phyloP scores from a whole-genome alignment of 2,329 filamentous ascomycete species.

The Botrytis sinoallii region DNA sequence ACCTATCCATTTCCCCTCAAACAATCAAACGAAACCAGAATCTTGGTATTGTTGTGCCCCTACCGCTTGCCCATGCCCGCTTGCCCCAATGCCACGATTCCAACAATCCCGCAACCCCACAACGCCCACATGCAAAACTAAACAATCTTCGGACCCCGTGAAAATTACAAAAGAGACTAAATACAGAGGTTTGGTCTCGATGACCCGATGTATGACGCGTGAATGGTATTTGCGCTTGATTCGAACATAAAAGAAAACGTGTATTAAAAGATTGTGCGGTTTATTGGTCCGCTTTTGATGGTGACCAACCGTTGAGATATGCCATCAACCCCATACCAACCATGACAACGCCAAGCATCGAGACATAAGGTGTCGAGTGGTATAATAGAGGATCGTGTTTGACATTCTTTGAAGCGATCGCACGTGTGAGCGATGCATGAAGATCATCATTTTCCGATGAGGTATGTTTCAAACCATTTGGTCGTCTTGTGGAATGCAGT shows the following conservation, averaged over 20 bases:
- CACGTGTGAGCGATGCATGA: slow-evolving; percentile 5
- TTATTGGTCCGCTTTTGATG: slow-evolving; percentile 37
- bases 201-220: slow-evolving; percentile 6
- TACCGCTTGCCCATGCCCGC: slow-evolving; percentile 12
- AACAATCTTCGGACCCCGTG: not conserved
- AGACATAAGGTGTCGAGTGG: slow-evolving; percentile 70
- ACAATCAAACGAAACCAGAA: slow-evolving; percentile 12
- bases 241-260: slow-evolving; percentile 4
- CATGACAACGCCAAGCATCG: slow-evolving; percentile 77
- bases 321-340: slow-evolving; percentile 82
- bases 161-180: slow-evolving; percentile 14
- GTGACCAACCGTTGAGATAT: slow-evolving; percentile 79
- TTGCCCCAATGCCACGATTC: slow-evolving; percentile 5
- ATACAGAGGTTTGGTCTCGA: slow-evolving; percentile 14
- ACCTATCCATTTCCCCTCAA: slow-evolving; percentile 6
- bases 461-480: not conserved
- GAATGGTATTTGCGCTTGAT: slow-evolving; percentile 1
- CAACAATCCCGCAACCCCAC: not conserved
- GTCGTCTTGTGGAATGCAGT: slow-evolving; percentile 23
- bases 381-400: slow-evolving; percentile 47
- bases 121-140: slow-evolving; percentile 15
- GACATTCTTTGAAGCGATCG: slow-evolving; percentile 35
- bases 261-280: slow-evolving; percentile 11
- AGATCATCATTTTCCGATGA: slow-evolving; percentile 25
- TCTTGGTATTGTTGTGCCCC: slow-evolving; percentile 16